Evolutionary conservation across 768 basidiomycete species (phyloP).

Genomic region (Lactarius pseudohatsudake): DNA sequence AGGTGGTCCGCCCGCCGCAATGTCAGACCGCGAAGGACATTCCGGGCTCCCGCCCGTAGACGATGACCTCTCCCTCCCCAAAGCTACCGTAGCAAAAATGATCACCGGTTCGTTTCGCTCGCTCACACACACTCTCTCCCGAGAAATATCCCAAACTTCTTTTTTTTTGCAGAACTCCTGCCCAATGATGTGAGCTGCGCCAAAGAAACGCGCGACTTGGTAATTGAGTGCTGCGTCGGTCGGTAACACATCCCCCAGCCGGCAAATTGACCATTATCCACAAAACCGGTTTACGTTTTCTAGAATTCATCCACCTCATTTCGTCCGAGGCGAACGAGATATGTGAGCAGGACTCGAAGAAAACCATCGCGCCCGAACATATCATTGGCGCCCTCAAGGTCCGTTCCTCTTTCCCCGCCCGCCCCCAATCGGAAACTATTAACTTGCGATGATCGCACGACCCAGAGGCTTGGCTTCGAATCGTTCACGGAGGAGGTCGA

Average conservation of each 20-base stretch:
- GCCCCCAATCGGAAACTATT: background rate
- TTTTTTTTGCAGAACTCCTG: conserved; percentile 64
- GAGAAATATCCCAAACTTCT: too few relatives aligned
- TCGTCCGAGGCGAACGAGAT: conserved; percentile 98
- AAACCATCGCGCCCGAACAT: conserved; percentile 98
- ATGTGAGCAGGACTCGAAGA: conserved; percentile 97
- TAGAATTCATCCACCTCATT: conserved; percentile 98
- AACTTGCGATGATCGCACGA: conserved; percentile 1
- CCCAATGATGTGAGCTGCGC: conserved; percentile 85
- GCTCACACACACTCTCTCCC: background rate
- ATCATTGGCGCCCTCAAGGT: conserved; percentile 91
- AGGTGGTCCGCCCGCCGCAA: conserved; percentile 36
- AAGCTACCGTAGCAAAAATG: conserved; percentile 97
- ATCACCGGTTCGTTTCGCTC: conserved; percentile 65
- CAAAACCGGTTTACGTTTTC: background rate
- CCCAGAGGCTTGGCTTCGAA: conserved; percentile 88
- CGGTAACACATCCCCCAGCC: conserved; percentile 38
- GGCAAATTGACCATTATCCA: background rate
- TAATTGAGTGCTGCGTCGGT: conserved; percentile 99
- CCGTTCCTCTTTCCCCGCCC: conserved; percentile 31
- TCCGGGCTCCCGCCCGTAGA: conserved; percentile 65
- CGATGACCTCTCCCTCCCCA: conserved; percentile 92
- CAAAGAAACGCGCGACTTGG: conserved; percentile 95
- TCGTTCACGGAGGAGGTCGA: conserved; percentile 87
- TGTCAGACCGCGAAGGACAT: conserved; percentile 92